A percentile compares a stretch with the other conserved stretches of the same genome.
These are phyloP conservation scores for Tanozyma kutaoensis DNA, from an alignment of 805 yeast species.

Conservation along the genomic window DNA sequence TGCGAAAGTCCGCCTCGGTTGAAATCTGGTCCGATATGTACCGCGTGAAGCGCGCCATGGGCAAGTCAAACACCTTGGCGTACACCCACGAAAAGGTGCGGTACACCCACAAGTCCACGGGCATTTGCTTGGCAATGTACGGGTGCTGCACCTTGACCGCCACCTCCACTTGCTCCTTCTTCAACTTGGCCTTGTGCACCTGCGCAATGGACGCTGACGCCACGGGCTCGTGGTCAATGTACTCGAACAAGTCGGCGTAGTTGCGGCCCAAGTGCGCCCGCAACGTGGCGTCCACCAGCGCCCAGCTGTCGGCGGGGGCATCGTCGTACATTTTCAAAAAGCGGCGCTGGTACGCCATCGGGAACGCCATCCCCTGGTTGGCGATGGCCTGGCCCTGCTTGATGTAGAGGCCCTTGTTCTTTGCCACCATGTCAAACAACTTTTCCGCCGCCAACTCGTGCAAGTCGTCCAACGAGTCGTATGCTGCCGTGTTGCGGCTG, in stretches of 20 bases:
- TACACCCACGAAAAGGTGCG: constrained; percentile 36
- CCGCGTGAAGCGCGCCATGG: constrained; percentile 39
- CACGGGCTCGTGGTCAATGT: constrained; percentile 42
- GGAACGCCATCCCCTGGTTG: constrained; percentile 58
- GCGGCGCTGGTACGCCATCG: constrained; percentile 45
- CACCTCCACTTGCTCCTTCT: constrained; percentile 31
- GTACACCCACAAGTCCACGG: constrained; percentile 50
- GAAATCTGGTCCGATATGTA: constrained; percentile 45
- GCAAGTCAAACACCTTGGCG: constrained; percentile 49
- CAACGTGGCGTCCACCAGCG: constrained; percentile 25
- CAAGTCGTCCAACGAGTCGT: constrained; percentile 27
- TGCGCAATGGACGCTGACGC: constrained; percentile 73
- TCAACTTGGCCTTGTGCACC: constrained; percentile 42
- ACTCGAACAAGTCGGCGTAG: constrained; percentile 25
- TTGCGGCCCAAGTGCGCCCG: constrained; percentile 25
- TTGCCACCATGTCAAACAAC: constrained; percentile 14
- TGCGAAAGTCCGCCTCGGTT: constrained; percentile 49
- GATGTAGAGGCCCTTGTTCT: constrained; percentile 42
- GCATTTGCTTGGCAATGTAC: constrained; percentile 45
- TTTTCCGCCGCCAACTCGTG: constrained; percentile 45
- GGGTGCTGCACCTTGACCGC: constrained; percentile 60
- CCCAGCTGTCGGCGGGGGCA: constrained; percentile 53
- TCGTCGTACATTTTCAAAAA: constrained; percentile 50
- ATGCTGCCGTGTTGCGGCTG: constrained; percentile 28
- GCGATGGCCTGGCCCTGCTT: constrained; percentile 74